Base-by-base conservation (phyloP, 257 asterid genomes). In the Nicotiana undulata region DNA sequence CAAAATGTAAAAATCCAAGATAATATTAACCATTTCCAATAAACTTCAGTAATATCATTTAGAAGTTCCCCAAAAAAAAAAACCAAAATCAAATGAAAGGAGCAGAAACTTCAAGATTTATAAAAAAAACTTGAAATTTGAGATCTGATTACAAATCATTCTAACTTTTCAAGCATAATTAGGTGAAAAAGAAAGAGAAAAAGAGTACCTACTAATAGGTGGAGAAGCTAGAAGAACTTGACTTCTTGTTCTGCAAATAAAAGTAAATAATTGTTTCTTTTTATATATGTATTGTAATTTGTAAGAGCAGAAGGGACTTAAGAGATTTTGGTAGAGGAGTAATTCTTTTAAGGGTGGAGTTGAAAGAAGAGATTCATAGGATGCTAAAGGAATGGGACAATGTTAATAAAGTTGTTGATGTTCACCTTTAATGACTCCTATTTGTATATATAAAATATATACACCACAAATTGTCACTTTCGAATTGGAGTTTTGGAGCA, bases 331-430 rank as follows among this genome's bases (percentile, higher is more conserved):
- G 53, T 11, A 56, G 28, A 49, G 44, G 40, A 58, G 51, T 3
- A 6, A 15, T 46, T 29, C 3, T 20, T 12, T 53, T 0, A 70
- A 70, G 34, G 64, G 31, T 63, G 28, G 28, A 32, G 82, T 79
- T 61, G 29, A 18, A 40, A 40, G 49, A 55, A 52, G 78, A 80
- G 82, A 65, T 80, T 63, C 64, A 52, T 52, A 55, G 55, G 64
- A 46, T 44, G 66, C 82, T 18, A 28, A 58, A 59, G 65, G 81
- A 78, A 1, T 78, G 67, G 53, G 46, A 65, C 18, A 51, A 17
- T 66, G 58, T 32, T 80, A 56, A 80, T 16, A 81, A 66, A 51
- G 72, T 17, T 52, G 61, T 37, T 37, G 79, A 81, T 67, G 79
- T 63, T 79, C 34, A 79, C 63, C 76, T 79, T 63, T n/a, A 68